phyloP scores from a whole-genome alignment of 2,329 filamentous ascomycete species.

The Fusarium graminum region DNA sequence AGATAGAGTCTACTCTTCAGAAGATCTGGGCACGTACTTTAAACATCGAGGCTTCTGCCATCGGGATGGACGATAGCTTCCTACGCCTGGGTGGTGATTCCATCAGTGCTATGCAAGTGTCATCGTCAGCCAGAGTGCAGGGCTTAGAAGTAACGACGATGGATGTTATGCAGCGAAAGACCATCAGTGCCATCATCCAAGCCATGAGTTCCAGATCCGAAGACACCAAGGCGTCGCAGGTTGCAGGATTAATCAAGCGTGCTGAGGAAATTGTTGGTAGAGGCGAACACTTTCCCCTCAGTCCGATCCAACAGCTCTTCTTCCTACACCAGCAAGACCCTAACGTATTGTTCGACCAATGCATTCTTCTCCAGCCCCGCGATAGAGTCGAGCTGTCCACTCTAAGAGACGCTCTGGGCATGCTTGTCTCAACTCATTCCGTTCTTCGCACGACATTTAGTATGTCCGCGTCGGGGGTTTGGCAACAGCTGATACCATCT shows the following conservation, averaged over 20 bases:
- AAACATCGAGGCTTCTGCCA: background rate
- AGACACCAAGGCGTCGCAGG: background rate
- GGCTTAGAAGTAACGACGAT: background rate
- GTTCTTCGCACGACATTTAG: constrained; percentile 12
- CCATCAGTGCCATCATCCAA: background rate
- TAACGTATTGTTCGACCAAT: constrained; percentile 16
- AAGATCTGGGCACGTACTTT: constrained; percentile 3
- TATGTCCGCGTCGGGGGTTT: background rate
- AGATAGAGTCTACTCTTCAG: background rate
- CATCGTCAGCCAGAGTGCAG: constrained; percentile 13
- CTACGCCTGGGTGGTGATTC: constrained; percentile 21
- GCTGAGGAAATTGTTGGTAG: background rate
- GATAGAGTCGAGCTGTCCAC: background rate
- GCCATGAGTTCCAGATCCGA: background rate
- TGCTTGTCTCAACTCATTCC: constrained; percentile 2
- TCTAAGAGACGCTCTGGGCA: background rate
- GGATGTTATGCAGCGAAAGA: constrained; percentile 2
- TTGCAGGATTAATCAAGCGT: background rate
- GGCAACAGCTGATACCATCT: constrained; percentile 5
- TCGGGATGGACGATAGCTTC: constrained; percentile 19
- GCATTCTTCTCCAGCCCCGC: constrained; percentile 14
- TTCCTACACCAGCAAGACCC: constrained; percentile 20
- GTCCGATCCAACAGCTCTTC: constrained; percentile 22
- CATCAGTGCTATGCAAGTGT: constrained; percentile 23
- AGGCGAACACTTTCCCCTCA: constrained; percentile 1